A percentile compares a stretch with the other conserved stretches of the same genome.
Evolutionary conservation across 768 basidiomycete species (phyloP).

Genomic region (Tylopilus vinaceipallidus): DNA sequence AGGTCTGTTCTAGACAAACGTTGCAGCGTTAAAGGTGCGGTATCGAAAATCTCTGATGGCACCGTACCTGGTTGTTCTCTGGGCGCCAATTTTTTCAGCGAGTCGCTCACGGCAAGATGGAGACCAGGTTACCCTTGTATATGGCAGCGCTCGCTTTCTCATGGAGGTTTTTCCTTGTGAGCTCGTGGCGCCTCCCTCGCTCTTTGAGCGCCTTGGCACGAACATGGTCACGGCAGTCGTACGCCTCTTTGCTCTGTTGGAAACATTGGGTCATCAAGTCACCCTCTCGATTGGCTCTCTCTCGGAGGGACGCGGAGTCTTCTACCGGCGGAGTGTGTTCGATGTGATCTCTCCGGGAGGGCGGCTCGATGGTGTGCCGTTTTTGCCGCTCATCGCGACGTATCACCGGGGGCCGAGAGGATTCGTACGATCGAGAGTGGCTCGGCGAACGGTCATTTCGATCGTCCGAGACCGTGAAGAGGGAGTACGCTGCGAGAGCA

Average conservation of each 20-base stretch:
- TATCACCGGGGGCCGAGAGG: neutral
- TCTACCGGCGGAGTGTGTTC: neutral
- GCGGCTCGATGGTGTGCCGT: neutral
- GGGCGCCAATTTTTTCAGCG: neutral
- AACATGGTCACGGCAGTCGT: conserved; percentile 66
- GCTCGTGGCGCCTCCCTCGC: conserved; percentile 74
- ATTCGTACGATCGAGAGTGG: neutral
- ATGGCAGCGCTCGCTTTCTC: conserved; percentile 83
- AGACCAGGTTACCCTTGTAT: conserved; percentile 49
- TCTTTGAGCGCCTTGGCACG: conserved; percentile 78
- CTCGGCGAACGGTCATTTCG: conserved; percentile 1
- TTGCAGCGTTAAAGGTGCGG: conserved; percentile 1
- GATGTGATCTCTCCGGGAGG: neutral
- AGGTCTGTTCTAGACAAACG: conserved; percentile 48
- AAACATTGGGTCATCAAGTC: conserved; percentile 69
- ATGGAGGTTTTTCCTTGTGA: conserved; percentile 74
- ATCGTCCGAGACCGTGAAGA: conserved; percentile 3
- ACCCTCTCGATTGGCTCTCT: conserved; percentile 73
- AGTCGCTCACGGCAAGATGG: neutral
- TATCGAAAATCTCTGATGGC: neutral
- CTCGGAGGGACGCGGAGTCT: conserved; percentile 63
- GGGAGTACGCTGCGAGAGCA: conserved; percentile 7
- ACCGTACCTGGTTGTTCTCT: conserved; percentile 73
- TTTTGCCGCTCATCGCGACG: conserved; percentile 11
- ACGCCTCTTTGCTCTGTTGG: conserved; percentile 70